Base-by-base conservation (phyloP, 108 stramenopile species). In the Skeletonema tropicum region DNA sequence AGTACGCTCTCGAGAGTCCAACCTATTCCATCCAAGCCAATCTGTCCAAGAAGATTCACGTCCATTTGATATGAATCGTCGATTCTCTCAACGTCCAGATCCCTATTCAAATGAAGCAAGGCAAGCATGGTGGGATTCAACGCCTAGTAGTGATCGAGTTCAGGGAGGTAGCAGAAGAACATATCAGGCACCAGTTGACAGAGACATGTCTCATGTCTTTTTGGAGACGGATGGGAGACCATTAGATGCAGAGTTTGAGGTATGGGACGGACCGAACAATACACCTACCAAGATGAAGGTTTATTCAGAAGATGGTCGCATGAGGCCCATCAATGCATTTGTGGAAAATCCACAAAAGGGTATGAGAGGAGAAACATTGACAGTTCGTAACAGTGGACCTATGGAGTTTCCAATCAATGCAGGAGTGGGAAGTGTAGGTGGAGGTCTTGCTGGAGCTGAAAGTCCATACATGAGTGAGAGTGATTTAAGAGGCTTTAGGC, bases 231-330 rank as follows among this genome's bases (percentile, higher is more conserved):
- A 86, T 31, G 83, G 80, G 5, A 52, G 82, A 21, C 86, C 86
- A 0, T 29, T 86, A 8, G 65, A 77, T 58, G 75, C 76, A 8
- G 66, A 75, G 35, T 46, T 86, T 46, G 74, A 86, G 32, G 39
- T 86, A 1, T 84, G 80, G 83, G 79, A 86, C 21, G 86, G 86
- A 41, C 86, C 86, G 10, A 74, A 86, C 61, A 84, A 86, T 57
- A 81, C 86, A 23, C 74, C 83, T 2, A 80, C 75, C 1, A 68
- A 17, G 15, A 36, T 86, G 48, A 79, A 74, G 58, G 76, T 86
- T 5, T 86, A 83, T 63, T 68, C 70, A 25, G 83, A 84, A 66
- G 83, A 86, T 57, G 86, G 86, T 14, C n/a, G 60, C 23, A 41
- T 76, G 64, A 61, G 80, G 23, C 79, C 80, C 13, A 33, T 85